phyloP scores from a whole-genome alignment of 176 grass and related monocot species.

The Triticum turgidum region DNA sequence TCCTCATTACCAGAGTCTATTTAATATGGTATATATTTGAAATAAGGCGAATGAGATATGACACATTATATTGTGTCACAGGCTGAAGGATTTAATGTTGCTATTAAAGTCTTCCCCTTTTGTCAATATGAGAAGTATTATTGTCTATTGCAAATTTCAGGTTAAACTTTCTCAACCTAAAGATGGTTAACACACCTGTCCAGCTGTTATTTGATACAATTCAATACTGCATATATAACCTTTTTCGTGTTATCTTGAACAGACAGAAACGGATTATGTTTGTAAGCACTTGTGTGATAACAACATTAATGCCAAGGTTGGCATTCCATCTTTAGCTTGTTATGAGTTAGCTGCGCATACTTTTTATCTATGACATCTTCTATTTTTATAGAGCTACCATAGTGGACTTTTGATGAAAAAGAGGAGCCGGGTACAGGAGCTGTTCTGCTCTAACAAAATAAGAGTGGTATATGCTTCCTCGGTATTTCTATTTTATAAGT shows the following conservation, averaged over 20 bases:
- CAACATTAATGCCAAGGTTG: conserved; percentile 74
- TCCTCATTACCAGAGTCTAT: background rate
- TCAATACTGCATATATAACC: conserved; percentile 16
- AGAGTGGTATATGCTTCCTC: conserved; percentile 72
- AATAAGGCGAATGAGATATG: conserved; percentile 37
- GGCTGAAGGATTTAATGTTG: conserved; percentile 82
- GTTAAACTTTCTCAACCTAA: conserved; percentile 49
- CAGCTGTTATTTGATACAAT: background rate
- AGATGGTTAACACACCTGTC: conserved; percentile 21
- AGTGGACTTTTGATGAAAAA: conserved; percentile 89
- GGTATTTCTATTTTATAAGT: background rate
- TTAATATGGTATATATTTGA: conserved; percentile 3
- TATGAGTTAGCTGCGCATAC: conserved; percentile 5
- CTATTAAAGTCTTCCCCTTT: conserved; percentile 78
- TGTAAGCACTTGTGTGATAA: conserved; percentile 86
- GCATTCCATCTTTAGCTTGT: conserved; percentile 33
- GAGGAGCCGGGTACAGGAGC: conserved; percentile 65
- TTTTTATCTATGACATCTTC: background rate
- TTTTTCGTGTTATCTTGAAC: conserved; percentile 36
- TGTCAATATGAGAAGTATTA: conserved; percentile 84
- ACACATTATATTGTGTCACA: conserved; percentile 27
- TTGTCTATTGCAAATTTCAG: conserved; percentile 98
- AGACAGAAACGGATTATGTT: conserved; percentile 86
- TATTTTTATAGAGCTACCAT: conserved; percentile 70
- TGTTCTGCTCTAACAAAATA: conserved; percentile 92